Evolutionary conservation across 2,329 filamentous ascomycete genomes (phyloP).

Genomic region (Epichloe coenophiala): DNA sequence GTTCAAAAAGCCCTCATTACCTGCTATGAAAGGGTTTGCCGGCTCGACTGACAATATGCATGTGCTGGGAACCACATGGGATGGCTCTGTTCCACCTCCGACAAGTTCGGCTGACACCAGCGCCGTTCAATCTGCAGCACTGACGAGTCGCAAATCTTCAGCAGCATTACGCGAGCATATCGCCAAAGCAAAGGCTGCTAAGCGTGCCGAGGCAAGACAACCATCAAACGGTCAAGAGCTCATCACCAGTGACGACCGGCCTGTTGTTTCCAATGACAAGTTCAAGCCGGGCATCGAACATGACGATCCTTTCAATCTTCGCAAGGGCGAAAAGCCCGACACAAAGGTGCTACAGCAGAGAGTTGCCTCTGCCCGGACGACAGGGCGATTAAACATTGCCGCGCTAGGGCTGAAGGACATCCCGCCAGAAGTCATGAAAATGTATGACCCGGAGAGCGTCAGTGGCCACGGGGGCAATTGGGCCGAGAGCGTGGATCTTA

Average conservation of each 20-base stretch:
- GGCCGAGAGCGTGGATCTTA: constrained; percentile 85
- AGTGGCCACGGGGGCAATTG: constrained; percentile 55
- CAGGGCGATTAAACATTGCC: constrained; percentile 78
- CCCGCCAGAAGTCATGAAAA: constrained; percentile 69
- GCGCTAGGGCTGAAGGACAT: constrained; percentile 69
- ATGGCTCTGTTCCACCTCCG: constrained; percentile 17
- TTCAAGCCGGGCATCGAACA: constrained; percentile 38
- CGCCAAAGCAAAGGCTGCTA: constrained; percentile 79
- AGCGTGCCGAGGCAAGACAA: constrained; percentile 37
- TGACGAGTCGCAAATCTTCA: constrained; percentile 51
- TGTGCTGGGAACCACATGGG: constrained; percentile 12
- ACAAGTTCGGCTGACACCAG: constrained; percentile 7
- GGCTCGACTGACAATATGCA: background rate
- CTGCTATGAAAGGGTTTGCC: constrained; percentile 20
- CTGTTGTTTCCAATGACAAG: constrained; percentile 31
- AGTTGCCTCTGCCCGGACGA: constrained; percentile 57
- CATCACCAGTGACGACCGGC: constrained; percentile 11
- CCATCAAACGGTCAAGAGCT: constrained; percentile 10
- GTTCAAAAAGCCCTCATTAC: constrained; percentile 37
- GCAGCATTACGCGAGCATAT: constrained; percentile 77
- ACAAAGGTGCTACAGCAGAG: constrained; percentile 60
- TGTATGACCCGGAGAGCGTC: constrained; percentile 71
- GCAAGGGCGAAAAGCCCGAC: constrained; percentile 40
- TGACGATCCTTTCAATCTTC: constrained; percentile 58
- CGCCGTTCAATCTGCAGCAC: constrained; percentile 9